Percentiles rank a stretch among this genome's conserved stretches.
phyloP scores from a whole-genome alignment of 2,329 filamentous ascomycete genomes.

The Calonectria ilicicola region DNA sequence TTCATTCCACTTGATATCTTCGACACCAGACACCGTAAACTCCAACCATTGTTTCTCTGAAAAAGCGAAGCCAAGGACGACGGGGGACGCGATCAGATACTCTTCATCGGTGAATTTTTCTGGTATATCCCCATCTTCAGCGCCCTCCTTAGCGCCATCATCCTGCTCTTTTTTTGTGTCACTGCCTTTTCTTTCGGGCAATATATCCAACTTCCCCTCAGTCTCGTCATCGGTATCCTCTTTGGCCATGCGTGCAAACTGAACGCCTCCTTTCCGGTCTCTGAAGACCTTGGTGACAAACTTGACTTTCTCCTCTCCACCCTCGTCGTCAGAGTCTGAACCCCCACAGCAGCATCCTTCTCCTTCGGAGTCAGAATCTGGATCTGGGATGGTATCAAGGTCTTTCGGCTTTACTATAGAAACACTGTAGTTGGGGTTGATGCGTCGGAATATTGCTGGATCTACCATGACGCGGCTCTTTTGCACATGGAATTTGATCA shows the following conservation, averaged over 20 bases:
- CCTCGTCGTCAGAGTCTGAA: slow-evolving; percentile 54
- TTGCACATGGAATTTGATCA: slow-evolving; percentile 84
- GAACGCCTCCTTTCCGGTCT: slow-evolving; percentile 54
- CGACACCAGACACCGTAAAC: slow-evolving; percentile 82
- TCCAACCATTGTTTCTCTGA: slow-evolving; percentile 92
- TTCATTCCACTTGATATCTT: slow-evolving; percentile 87
- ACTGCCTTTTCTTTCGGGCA: slow-evolving; percentile 49
- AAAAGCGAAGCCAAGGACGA: slow-evolving; percentile 89
- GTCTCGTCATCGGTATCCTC: slow-evolving; percentile 47
- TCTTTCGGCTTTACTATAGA: slow-evolving; percentile 81
- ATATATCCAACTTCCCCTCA: slow-evolving; percentile 67
- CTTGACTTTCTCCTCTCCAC: slow-evolving; percentile 52
- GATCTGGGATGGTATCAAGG: slow-evolving; percentile 67
- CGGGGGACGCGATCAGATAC: slow-evolving; percentile 83
- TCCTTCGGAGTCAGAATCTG: slow-evolving; percentile 56
- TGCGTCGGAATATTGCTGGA: slow-evolving; percentile 81
- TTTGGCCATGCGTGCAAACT: slow-evolving; percentile 44
- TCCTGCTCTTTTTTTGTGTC: not conserved
- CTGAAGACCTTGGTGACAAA: slow-evolving; percentile 66
- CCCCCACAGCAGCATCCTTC: slow-evolving; percentile 53
- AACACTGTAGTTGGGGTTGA: slow-evolving; percentile 88
- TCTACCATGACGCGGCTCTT: slow-evolving; percentile 92
- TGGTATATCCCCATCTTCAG: slow-evolving; percentile 2
- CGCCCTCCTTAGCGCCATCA: slow-evolving; percentile 1
- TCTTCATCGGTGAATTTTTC: slow-evolving; percentile 81